Percentiles rank a stretch among this genome's conserved stretches.
Evolutionary conservation across 2,329 filamentous ascomycete species (phyloP).

Genomic region (Seiridium unicorne): DNA sequence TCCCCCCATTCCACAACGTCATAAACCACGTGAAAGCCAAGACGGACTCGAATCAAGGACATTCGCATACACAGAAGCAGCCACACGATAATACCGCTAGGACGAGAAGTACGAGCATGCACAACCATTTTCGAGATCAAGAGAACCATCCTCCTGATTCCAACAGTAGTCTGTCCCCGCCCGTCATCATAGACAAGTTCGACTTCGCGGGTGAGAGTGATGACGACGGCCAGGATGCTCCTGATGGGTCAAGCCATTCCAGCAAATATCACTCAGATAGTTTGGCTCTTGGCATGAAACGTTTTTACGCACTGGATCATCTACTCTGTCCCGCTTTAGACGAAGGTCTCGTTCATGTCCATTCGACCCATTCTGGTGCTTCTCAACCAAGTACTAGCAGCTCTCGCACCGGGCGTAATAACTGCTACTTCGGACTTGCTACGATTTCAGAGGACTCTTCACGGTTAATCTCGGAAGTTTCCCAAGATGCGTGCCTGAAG

Average conservation of each 20-base stretch:
- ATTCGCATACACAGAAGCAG: too few relatives aligned
- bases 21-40: constrained; percentile 13
- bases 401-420: too few relatives aligned
- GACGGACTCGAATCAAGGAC: too few relatives aligned
- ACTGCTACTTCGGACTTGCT: neutral
- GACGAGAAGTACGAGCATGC: too few relatives aligned
- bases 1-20: neutral
- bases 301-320: neutral
- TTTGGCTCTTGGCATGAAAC: neutral
- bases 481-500: neutral
- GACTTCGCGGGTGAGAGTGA: too few relatives aligned
- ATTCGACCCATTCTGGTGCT: neutral
- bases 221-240: too few relatives aligned
- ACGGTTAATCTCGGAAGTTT: neutral
- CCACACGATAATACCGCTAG: too few relatives aligned
- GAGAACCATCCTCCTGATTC: too few relatives aligned
- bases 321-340: neutral
- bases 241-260: neutral
- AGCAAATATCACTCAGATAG: constrained; percentile 12
- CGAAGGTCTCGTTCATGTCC: neutral
- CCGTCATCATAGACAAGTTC: too few relatives aligned
- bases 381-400: too few relatives aligned
- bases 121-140: too few relatives aligned
- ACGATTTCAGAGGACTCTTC: neutral
- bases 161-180: too few relatives aligned